Base-by-base conservation (phyloP, 352 stramenopile genomes). In the Pelagophyceae sp. region DNA sequence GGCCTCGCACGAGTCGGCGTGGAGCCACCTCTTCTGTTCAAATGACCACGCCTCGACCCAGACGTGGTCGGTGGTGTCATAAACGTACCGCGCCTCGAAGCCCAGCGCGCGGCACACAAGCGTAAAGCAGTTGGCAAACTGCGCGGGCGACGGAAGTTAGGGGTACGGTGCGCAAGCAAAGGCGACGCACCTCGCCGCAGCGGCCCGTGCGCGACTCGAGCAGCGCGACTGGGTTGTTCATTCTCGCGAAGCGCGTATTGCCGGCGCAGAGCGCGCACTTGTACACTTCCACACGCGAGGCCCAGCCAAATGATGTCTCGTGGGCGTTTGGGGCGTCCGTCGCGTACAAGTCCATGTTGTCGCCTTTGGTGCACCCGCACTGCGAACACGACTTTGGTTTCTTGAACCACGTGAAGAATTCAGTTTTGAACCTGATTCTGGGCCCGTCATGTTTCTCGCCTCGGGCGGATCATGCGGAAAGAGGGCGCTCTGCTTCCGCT, bases 51-150 rank as follows among this genome's bases (percentile, higher is more conserved):
- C 90, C 84, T 98, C 94, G 17, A 87, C 94, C 94, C 94, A 98
- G 11, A 98, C 91, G 78, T 98, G 94, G 78, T 98, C 94, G 0
- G 92, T 97, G 31, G 95, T 90, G 83, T 98, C 94, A 6, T 95
- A 79, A 5, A 97, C 89, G 65, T 97, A 96, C 19, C 92, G 87
- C 25, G 90, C 86, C 65, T 94, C 89, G 31, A 92, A 94, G 19
- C 90, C 89, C 87, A 94, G 90, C 0, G 89, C 86, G 27, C 88
- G 86, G 32, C 88, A 92, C 72, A 88, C 93, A 0, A 93, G 85
- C 32, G 87, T 93, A 76, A 95, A 95, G 72, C 88, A 93, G 70
- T 95, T 95, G 33, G 90, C 90, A 87, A 89, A 95, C 77, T n/a
- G n/a, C n/a, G n/a, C n/a, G n/a, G n/a, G n/a, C n/a, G n/a, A n/a